Base-by-base conservation (phyloP, 805 yeast species). In the Blastobotrys chiropterorum region DNA sequence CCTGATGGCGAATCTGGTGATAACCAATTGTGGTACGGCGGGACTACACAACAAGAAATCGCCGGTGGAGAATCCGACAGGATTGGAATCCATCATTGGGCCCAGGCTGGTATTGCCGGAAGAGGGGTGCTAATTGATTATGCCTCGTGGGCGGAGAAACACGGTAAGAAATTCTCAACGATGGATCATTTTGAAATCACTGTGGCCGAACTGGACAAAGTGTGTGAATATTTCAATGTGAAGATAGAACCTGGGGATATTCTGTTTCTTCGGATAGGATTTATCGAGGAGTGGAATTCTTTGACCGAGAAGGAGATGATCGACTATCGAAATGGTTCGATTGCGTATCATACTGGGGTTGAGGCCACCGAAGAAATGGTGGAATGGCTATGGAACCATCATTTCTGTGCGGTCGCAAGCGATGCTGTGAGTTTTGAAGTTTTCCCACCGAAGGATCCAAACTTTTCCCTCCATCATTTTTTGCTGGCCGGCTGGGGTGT, bases 111-210 rank as follows among this genome's bases (percentile, higher is more conserved):
- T 2, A 64, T 67, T 38, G 68, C 64, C 21, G 66, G 68, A 8
- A 57, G 71, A 11, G 71, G 71, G 2, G 67, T 67, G n/a, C 53
- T 67, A 30, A 52, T 67, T 2, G 71, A 67, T 56, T 67, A 62
- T 48, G 66, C 64, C 51, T 58, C 59, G 38, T 59, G 67, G 38
- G 62, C 67, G 44, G 51, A 56, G 20, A 38, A 53, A 7, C 56
- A 62, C 50, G 59, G 56, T 15, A 53, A 58, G 42, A 50, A 61
- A 38, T 13, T 7, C 5, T 38, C 41, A 15, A 14, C 41, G 5
- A 38, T 38, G 41, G 41, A 13, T 15, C 7, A 38, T 15, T 15
- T 38, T 15, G 41, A 15, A 14, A 61, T 67, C 47, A 50, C 61
- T 14, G 52, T 62, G 5, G 54, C 46, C 8, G 63, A 62, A 16